Base-by-base conservation (phyloP, 179 eudicot species). In the Pouteria campechiana region DNA sequence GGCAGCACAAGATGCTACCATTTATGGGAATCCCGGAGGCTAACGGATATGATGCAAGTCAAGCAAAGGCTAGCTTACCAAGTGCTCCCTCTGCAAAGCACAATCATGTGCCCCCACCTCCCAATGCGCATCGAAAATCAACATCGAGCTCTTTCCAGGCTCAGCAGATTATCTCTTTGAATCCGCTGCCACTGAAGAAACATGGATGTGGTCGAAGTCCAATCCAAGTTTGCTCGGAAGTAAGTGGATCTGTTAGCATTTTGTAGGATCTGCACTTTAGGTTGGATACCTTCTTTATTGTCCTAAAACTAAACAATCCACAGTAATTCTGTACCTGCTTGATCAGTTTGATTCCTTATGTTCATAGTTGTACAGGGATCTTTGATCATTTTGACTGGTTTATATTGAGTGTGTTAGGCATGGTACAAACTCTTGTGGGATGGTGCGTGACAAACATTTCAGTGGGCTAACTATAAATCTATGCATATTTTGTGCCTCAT, bases 191-290 rank as follows among this genome's bases (percentile, higher is more conserved):
- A 44, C 53, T 88, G 54, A 88, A 84, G 81, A 88, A 88, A 55
- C 97, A 88, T 67, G 97, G 85, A 38, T 88, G 97, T 44, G 85
- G 72, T 5, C 63, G 97, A 69, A 65, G 77, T 57, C 88, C 97
- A 45, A 72, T 88, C 35, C 93, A 84, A 52, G 67, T 74, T 43
- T 88, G 97, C 66, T 55, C 85, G 35, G 97, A 84, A 94, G 97
- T 84, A 47, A 44, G 35, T 15, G 47, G 3, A 15, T 19, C 6
- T 27, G 14, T 23, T 48, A 27, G 20, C 40, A 9, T 15, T 3
- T 9, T 29, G 13, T 25, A 33, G 22, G 3, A 25, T n/a, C 17
- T 19, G 27, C 37, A 14, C 6, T 50, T 17, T 32, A 37, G 20
- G n/a, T 32, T 48, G 4, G 4, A 10, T 9, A 27, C 23, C 2